Evolutionary conservation across 352 stramenopile species (phyloP), one percentile per base, ranked within the genome.

Genomic region (Globisporangium recalcitrans): DNA sequence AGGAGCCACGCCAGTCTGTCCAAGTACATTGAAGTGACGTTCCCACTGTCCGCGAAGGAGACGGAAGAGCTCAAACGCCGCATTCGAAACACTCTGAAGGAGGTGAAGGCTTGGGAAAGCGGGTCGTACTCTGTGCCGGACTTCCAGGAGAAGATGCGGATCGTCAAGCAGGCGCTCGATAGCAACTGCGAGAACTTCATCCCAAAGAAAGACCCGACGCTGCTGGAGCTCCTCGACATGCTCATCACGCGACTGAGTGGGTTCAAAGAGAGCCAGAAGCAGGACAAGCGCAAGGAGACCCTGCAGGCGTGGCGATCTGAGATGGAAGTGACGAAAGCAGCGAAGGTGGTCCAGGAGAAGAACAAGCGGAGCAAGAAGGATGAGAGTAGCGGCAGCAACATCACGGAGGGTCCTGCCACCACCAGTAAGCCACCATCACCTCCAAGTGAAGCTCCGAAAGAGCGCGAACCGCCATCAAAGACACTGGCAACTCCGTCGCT

Each of bases 21-120:
- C 40, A 66, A 66, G 32, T 66, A 66, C 32, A 66, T 66, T 36
- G 60, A 60, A 27, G 9, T 48, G 53, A 60, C 60, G 29, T 62
- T 61, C 54, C 61, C 52, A 19, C 24, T 67, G 52, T 44, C 61
- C 11, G 34, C 21, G 11, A 60, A 60, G 27, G 54, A 61, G 52
- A 67, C 52, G 16, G 52, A 67, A 6, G 61, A 67, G 42, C 61
- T 67, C 42, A 60, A 54, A 32, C 52, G 54, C 24, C 61, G 54
- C 31, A 34, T 67, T 22, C 52, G 52, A 13, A 49, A 27, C 16
- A 34, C 60, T 38, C 19, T 66, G 9, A 60, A 47, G 32, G 60
- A 66, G 31, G 52, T 61, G n/a, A 61, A 61, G 9, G 38, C 60
- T n/a, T 66, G 60, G 60, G 53, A 60, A 31, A 22, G 9, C 0